Base-by-base conservation (phyloP, 2,329 filamentous ascomycete species). In the Cryoendolithus antarcticus region DNA sequence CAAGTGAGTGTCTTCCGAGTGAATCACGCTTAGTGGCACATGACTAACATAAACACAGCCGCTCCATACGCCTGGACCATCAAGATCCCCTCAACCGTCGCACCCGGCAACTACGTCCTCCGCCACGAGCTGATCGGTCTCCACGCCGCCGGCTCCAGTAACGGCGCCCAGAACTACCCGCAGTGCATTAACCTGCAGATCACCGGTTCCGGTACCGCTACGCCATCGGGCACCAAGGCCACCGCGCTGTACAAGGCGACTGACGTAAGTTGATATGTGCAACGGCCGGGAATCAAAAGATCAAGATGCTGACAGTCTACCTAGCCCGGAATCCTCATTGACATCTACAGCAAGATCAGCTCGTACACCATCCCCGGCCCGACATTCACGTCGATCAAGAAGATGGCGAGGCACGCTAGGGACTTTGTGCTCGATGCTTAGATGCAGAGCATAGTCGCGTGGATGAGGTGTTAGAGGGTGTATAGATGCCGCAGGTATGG, bases 91-190 rank as follows among this genome's bases (percentile, higher is more conserved):
- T 47, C 57, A 7, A 66, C 65, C 43, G 64, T 77, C 38, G 65
- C 64, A 29, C 56, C 70, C 4, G 75, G 75, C 12, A 66, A 75
- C 51, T 77, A 77, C 52, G 68, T 78, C 41, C 63, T 76, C 8
- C 68, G 74, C 11, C 70, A 73, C 39, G 74, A 77, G 61, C 65
- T 72, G 38, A 68, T 80, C 37, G 76, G 71, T 15, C 72, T 80
- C 37, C 76, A 80, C 62, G 61, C 62, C 24, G 70, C 62, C 9
- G 63, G 58, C 3, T 47, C 55, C 30, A 38, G 59, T 9, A 63
- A 63, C 39, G 69, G 63, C 27, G 62, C 64, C 11, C 62, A 68
- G 48, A 60, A 61, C 50, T 67, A 69, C 52, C 65, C 64, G 21
- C 58, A 54, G 41, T 68, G 77, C 57, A 62, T 75, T 49, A 77